Conservation (phyloP, 2,329 filamentous ascomycete species). For the Arthrobotrys iridis region DNA sequence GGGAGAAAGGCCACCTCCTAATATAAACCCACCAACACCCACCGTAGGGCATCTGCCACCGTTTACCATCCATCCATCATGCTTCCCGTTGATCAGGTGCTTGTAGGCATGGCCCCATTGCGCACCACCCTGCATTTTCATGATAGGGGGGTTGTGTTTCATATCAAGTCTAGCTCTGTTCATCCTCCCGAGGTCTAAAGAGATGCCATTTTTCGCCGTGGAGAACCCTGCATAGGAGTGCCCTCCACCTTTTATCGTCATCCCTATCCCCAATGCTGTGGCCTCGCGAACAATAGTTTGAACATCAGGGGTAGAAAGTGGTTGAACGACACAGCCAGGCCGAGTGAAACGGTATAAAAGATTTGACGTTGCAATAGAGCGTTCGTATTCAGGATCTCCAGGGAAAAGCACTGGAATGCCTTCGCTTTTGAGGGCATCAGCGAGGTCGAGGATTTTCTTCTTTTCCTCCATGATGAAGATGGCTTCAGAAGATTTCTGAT, state of each 20-base stretch:
- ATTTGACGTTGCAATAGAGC: constrained; percentile 57
- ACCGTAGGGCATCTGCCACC: constrained; percentile 61
- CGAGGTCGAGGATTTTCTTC: background rate
- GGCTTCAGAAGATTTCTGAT: too few species aligned
- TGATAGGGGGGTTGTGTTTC: background rate
- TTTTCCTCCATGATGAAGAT: too few species aligned
- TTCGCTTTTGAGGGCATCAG: background rate
- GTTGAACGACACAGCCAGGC: constrained; percentile 58
- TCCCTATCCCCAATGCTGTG: background rate
- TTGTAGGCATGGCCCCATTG: constrained; percentile 61
- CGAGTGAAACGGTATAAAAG: constrained; percentile 58
- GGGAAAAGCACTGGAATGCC: constrained; percentile 12
- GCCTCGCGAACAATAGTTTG: constrained; percentile 53
- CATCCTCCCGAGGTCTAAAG: constrained; percentile 60
- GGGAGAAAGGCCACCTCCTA: constrained; percentile 61
- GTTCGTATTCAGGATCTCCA: constrained; percentile 55
- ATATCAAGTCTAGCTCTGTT: constrained; percentile 58
- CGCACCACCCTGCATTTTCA: constrained; percentile 58
- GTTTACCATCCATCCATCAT: constrained; percentile 58
- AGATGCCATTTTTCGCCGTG: constrained; percentile 58
- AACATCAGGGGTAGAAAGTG: constrained; percentile 53
- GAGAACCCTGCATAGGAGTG: constrained; percentile 60
- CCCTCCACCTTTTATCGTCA: constrained; percentile 60
- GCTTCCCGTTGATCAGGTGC: constrained; percentile 56
- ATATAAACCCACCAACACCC: constrained; percentile 62